phyloP scores from a whole-genome alignment of 2,329 filamentous ascomycete species.

The Incumbomyces lentus region DNA sequence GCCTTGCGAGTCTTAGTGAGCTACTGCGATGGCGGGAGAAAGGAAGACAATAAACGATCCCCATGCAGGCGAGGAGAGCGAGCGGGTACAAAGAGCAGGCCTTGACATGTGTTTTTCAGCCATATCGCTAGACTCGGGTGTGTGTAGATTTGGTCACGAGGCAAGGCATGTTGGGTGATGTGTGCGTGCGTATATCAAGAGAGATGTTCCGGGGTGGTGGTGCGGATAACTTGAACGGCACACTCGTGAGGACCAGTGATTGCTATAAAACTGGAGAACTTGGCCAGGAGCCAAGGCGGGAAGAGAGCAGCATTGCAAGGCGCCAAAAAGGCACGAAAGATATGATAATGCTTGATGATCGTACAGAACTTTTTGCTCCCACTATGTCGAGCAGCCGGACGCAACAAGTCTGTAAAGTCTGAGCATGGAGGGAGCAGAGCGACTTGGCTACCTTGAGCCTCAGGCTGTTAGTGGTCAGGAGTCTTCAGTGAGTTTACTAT shows the following conservation, averaged over 20 bases:
- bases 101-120: too few species aligned
- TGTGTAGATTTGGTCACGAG: not conserved
- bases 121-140: not conserved
- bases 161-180: not conserved
- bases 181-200: too few species aligned
- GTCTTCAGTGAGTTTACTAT: too few species aligned
- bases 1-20: constrained; percentile 69
- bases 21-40: constrained; percentile 60
- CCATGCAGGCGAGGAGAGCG: not conserved
- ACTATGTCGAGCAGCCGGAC: not conserved
- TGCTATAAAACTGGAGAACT: too few species aligned
- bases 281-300: too few species aligned
- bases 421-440: not conserved
- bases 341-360: constrained; percentile 4
- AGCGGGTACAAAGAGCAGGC: too few species aligned
- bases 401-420: not conserved
- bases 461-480: too few species aligned
- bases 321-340: not conserved
- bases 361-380: not conserved
- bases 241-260: too few species aligned
- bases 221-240: too few species aligned
- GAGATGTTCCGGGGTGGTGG: too few species aligned
- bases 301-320: too few species aligned
- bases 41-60: constrained; percentile 16
- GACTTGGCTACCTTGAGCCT: too few species aligned